phyloP scores from a whole-genome alignment of 495 filamentous ascomycete species.

The Daldinia decipiens region DNA sequence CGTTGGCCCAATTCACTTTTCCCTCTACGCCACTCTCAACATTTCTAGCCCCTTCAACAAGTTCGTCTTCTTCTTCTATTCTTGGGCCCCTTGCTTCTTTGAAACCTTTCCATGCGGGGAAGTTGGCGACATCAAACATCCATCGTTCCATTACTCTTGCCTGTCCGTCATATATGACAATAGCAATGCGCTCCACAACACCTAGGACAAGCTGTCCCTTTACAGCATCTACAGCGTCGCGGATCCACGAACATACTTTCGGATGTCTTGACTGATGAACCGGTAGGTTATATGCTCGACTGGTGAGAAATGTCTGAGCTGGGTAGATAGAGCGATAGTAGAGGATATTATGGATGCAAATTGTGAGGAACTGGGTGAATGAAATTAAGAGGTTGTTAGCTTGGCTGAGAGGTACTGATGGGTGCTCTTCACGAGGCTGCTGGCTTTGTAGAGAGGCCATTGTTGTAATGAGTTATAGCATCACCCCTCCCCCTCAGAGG shows the following conservation, averaged over 20 bases:
- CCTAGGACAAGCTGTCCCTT: constrained; percentile 76
- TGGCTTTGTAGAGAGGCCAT: constrained; percentile 15
- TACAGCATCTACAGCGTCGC: constrained; percentile 80
- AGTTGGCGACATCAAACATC: constrained; percentile 81
- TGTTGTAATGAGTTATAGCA: not conserved
- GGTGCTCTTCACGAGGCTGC: constrained; percentile 26
- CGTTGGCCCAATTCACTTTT: constrained; percentile 52
- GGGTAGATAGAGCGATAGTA: constrained; percentile 90
- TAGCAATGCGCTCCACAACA: constrained; percentile 72
- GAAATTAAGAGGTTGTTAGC: constrained; percentile 62
- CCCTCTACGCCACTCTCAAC: constrained; percentile 26
- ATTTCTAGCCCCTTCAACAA: constrained; percentile 9
- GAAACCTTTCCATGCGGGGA: constrained; percentile 70
- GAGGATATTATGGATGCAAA: constrained; percentile 92
- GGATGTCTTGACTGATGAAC: constrained; percentile 92
- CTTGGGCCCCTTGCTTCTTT: constrained; percentile 17
- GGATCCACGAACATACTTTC: constrained; percentile 89
- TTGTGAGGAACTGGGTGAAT: constrained; percentile 82
- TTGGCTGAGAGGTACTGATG: constrained; percentile 46
- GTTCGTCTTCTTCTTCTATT: constrained; percentile 36
- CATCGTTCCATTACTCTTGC: constrained; percentile 76
- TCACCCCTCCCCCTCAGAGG: not conserved
- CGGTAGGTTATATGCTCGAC: constrained; percentile 86
- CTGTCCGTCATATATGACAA: constrained; percentile 72
- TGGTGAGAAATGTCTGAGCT: constrained; percentile 77